Conservation (phyloP, 768 basidiomycete genomes). For the Mycena olivaceomarginata region DNA sequence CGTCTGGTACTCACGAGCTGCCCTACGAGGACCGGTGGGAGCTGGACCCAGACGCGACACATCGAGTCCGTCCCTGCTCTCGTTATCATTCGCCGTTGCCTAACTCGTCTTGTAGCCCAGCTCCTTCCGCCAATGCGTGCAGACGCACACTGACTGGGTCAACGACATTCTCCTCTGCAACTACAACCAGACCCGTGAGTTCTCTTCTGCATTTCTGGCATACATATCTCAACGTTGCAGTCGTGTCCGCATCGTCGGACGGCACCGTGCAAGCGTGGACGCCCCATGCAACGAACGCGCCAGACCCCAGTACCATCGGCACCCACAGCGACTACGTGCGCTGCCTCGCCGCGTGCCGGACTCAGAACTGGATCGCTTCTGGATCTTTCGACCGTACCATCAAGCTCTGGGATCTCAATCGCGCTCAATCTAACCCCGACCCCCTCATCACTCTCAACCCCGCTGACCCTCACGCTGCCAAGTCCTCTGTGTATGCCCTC, state of each 20-base stretch:
- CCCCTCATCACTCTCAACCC: constrained; percentile 81
- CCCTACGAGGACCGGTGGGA: constrained; percentile 90
- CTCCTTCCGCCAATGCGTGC: constrained; percentile 90
- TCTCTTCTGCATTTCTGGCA: not conserved
- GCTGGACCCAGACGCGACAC: constrained; percentile 74
- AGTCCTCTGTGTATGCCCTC: constrained; percentile 86
- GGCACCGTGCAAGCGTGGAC: constrained; percentile 96
- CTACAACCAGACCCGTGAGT: constrained; percentile 89
- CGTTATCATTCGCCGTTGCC: not conserved
- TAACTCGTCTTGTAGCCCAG: constrained; percentile 61
- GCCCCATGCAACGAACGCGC: constrained; percentile 79
- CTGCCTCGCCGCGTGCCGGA: constrained; percentile 84
- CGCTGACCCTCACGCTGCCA: constrained; percentile 79
- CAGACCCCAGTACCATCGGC: constrained; percentile 82
- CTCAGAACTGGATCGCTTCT: constrained; percentile 92
- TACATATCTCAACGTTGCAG: constrained; percentile 57
- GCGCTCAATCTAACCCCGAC: constrained; percentile 54
- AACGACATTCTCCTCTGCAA: constrained; percentile 96
- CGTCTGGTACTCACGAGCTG: constrained; percentile 59
- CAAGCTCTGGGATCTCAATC: constrained; percentile 93
- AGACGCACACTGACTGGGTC: constrained; percentile 96
- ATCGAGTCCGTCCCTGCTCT: constrained; percentile 67
- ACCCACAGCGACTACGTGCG: constrained; percentile 92
- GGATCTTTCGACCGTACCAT: constrained; percentile 97
- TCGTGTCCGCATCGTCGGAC: constrained; percentile 96